Percentiles rank a stretch among this genome's conserved stretches.
Conservation (phyloP, 2,329 filamentous ascomycete genomes). For the Corynespora cassiicola region DNA sequence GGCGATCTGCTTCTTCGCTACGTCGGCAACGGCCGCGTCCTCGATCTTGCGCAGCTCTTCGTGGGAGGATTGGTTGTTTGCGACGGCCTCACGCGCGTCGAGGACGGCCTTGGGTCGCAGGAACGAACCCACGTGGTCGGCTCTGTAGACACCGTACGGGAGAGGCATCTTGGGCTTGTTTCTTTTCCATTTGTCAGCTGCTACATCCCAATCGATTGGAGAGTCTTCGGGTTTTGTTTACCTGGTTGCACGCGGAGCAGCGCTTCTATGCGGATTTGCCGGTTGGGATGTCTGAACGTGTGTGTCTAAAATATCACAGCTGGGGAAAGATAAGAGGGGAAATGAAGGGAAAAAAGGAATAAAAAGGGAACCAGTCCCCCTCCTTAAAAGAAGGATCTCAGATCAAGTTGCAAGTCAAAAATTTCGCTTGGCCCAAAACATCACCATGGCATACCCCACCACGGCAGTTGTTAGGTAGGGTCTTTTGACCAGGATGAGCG, state of each 20-base stretch:
- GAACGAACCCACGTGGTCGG: constrained; percentile 65
- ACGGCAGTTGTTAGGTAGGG: constrained; percentile 40
- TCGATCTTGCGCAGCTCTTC: constrained; percentile 58
- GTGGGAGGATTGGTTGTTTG: constrained; percentile 50
- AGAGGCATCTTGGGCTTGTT: constrained; percentile 45
- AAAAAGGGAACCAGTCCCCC: constrained; percentile 4
- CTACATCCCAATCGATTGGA: too few relatives aligned
- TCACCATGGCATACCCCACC: constrained; percentile 34
- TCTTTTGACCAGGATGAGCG: constrained; percentile 15
- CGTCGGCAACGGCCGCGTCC: constrained; percentile 56
- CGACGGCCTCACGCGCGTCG: constrained; percentile 56
- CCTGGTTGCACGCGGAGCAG: too few relatives aligned
- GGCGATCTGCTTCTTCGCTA: constrained; percentile 57
- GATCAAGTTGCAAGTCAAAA: constrained; percentile 7
- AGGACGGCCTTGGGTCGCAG: constrained; percentile 60
- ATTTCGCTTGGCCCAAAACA: constrained; percentile 15
- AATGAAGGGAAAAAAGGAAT: neutral
- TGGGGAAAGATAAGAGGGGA: too few relatives aligned
- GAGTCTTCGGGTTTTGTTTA: too few relatives aligned
- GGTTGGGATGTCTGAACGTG: too few relatives aligned
- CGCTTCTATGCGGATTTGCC: too few relatives aligned
- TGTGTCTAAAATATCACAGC: too few relatives aligned
- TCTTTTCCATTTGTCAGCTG: too few relatives aligned
- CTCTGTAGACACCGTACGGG: constrained; percentile 49
- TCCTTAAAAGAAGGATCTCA: neutral